Conservation (phyloP, 2,329 filamentous ascomycete genomes). For the Alternaria sp. region DNA sequence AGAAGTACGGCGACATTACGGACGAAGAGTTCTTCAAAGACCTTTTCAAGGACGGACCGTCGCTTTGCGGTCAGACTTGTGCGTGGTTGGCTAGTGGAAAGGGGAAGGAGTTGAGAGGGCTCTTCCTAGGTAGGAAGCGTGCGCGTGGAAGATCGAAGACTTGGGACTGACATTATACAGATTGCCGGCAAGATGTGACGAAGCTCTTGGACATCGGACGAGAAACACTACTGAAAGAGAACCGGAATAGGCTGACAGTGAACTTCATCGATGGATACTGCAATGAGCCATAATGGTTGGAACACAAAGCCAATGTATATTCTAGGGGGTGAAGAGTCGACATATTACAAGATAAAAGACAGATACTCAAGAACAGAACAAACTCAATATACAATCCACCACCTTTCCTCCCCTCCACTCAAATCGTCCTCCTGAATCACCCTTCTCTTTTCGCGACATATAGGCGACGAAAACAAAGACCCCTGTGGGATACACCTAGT, state of each 20-base stretch:
- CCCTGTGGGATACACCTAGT: not conserved
- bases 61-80: conserved; percentile 40
- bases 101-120: conserved; percentile 35
- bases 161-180: conserved; percentile 2
- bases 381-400: not conserved
- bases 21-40: conserved; percentile 34
- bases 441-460: too few species aligned
- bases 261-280: conserved; percentile 41
- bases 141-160: accelerated
- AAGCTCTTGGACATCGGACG: conserved; percentile 32
- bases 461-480: not conserved
- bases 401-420: not conserved
- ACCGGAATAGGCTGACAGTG: conserved; percentile 33
- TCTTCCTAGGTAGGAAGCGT: conserved; percentile 29
- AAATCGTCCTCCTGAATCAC: not conserved
- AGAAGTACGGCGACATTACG: conserved; percentile 35
- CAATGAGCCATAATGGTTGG: conserved; percentile 31
- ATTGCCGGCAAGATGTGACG: conserved; percentile 39
- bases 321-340: not conserved
- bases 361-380: not conserved
- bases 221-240: conserved; percentile 34
- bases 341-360: not conserved
- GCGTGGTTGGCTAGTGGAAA: conserved; percentile 36
- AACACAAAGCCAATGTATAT: not conserved
- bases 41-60: conserved; percentile 36